phyloP scores from a whole-genome alignment of 2,329 filamentous ascomycete genomes.

The Esteya vermicola region DNA sequence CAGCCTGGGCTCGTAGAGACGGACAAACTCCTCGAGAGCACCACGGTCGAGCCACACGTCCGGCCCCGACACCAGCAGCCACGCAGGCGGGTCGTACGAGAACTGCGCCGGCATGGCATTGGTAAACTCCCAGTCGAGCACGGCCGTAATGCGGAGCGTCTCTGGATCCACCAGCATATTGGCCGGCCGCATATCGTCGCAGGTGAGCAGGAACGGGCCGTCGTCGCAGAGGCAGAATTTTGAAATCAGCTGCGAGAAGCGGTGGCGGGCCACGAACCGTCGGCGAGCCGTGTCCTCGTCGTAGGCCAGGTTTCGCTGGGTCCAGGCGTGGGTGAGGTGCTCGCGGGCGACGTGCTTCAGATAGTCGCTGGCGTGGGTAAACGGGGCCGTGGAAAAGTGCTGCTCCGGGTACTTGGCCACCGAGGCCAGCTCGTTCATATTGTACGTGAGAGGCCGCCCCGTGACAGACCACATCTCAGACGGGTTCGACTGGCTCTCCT shows the following conservation, averaged over 20 bases:
- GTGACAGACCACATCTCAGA: no score
- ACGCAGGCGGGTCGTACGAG: neutral
- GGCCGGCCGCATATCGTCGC: no score
- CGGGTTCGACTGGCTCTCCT: no score
- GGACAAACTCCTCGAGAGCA: neutral
- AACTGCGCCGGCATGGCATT: conserved; percentile 11
- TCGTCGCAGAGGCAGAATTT: no score
- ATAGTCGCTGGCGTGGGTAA: conserved; percentile 12
- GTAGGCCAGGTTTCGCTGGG: conserved; percentile 18
- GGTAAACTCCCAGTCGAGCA: conserved; percentile 26
- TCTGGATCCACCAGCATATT: conserved; percentile 20
- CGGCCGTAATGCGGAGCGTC: conserved; percentile 19
- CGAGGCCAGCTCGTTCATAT: conserved; percentile 23
- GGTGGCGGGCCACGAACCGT: conserved; percentile 19
- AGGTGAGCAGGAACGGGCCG: no score
- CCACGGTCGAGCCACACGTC: neutral
- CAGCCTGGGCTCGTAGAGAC: neutral
- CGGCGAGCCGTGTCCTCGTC: conserved; percentile 13
- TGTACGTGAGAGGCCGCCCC: conserved; percentile 21
- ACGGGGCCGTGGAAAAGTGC: conserved; percentile 17
- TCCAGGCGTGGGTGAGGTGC: conserved; percentile 14
- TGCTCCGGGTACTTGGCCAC: conserved; percentile 17
- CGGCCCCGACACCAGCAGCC: neutral
- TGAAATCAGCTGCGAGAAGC: conserved; percentile 18
- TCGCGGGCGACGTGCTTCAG: conserved; percentile 11